A percentile compares a stretch with the other conserved stretches of the same genome.
phyloP scores from a whole-genome alignment of 2,329 filamentous ascomycete species.

The Apiospora kogelbergensis region DNA sequence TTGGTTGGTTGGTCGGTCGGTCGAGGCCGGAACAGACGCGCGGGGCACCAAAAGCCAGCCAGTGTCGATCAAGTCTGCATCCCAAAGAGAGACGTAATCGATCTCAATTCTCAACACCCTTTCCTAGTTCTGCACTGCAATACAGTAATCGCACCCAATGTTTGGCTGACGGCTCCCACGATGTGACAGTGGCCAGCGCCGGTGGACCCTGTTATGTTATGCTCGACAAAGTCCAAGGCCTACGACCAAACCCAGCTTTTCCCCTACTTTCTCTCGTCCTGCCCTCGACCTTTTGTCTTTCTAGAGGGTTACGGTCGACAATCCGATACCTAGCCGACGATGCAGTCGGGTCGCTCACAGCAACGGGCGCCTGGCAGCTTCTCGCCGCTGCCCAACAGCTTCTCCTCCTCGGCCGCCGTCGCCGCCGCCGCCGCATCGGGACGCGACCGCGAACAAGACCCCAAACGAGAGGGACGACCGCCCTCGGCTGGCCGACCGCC shows the following conservation, averaged over 20 bases:
- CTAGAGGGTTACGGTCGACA: background rate
- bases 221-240: background rate
- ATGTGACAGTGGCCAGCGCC: background rate
- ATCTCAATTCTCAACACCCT: too few species aligned
- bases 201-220: slow-evolving; percentile 2
- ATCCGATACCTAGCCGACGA: slow-evolving; percentile 15
- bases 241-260: background rate
- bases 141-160: background rate
- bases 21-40: background rate
- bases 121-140: background rate
- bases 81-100: background rate
- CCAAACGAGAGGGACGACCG: background rate
- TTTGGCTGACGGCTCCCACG: background rate
- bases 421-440: slow-evolving; percentile 17
- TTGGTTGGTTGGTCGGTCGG: background rate
- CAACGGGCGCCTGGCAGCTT: slow-evolving; percentile 47
- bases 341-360: slow-evolving; percentile 32
- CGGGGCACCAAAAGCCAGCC: background rate
- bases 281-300: background rate
- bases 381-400: slow-evolving; percentile 46
- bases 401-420: slow-evolving; percentile 27
- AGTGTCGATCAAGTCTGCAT: background rate
- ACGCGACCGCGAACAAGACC: background rate
- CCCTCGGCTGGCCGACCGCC: background rate
- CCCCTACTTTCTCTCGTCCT: background rate